Conservation (phyloP, 352 stramenopile genomes). For the Phytophthora sp. region DNA sequence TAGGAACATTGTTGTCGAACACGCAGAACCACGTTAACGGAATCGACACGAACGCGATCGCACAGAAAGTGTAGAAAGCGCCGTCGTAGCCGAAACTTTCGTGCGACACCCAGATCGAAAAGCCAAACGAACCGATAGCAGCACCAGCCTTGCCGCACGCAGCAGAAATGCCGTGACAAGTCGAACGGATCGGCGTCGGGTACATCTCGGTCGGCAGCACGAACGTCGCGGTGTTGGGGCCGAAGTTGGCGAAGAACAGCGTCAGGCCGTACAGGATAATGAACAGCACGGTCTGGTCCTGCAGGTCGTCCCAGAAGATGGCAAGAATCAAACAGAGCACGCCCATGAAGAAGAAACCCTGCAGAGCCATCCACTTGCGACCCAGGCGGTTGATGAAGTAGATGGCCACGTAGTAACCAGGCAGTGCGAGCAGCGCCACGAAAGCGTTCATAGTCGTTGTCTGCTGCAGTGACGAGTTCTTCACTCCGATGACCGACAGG, state of each 20-base stretch:
- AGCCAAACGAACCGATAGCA: conserved; percentile 11
- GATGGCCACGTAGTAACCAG: conserved; percentile 78
- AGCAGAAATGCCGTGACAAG: conserved; percentile 75
- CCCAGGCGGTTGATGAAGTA: conserved; percentile 72
- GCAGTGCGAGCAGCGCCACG: conserved; percentile 61
- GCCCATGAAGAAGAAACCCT: conserved; percentile 69
- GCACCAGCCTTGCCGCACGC: conserved; percentile 8
- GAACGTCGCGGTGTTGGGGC: no score
- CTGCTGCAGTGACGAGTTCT: conserved; percentile 43
- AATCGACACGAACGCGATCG: conserved; percentile 53
- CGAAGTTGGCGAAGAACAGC: no score
- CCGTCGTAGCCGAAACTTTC: conserved; percentile 11
- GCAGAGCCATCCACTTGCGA: conserved; percentile 67
- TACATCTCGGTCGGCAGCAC: no score
- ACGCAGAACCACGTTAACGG: conserved; percentile 48
- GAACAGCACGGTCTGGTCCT: no score
- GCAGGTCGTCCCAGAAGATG: no score
- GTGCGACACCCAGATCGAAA: conserved; percentile 7
- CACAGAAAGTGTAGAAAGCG: conserved; percentile 27
- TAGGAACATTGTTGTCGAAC: conserved; percentile 49
- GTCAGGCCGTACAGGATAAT: no score
- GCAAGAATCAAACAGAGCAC: conserved; percentile 64
- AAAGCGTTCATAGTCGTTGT: conserved; percentile 61
- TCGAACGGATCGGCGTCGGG: conserved; percentile 77
- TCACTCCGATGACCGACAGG: conserved; percentile 52